Evolutionary conservation across 768 basidiomycete genomes (phyloP).

Genomic region (Amanita brunnescens): DNA sequence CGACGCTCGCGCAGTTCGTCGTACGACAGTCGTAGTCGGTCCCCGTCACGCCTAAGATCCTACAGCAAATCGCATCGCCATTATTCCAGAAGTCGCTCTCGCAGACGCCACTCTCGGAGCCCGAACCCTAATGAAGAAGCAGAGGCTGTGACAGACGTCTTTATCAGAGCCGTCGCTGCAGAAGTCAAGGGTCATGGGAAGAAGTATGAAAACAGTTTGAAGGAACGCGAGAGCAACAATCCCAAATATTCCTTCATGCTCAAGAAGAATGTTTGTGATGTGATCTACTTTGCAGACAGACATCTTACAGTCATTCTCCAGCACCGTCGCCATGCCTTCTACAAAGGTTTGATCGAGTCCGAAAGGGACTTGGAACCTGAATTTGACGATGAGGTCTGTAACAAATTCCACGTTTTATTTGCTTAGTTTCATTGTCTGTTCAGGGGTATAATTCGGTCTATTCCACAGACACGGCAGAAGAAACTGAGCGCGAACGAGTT

Average conservation of each 20-base stretch:
- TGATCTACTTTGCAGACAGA: conserved; percentile 4
- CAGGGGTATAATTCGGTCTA: conserved; percentile 85
- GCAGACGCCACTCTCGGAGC: conserved; percentile 42
- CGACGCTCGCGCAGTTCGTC: conserved; percentile 45
- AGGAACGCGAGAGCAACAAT: conserved; percentile 71
- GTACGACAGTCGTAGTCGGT: conserved; percentile 29
- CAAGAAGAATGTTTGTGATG: conserved; percentile 37
- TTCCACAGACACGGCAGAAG: conserved; percentile 91
- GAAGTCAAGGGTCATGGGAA: conserved; percentile 77
- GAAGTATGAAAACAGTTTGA: conserved; percentile 67
- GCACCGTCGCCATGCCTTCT: conserved; percentile 68
- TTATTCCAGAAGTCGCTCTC: conserved; percentile 32
- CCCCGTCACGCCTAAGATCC: conserved; percentile 32
- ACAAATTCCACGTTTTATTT: conserved; percentile 10
- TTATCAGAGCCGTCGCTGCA: conserved; percentile 80
- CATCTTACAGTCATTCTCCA: conserved; percentile 19
- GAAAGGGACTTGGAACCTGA: conserved; percentile 48
- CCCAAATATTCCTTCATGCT: conserved; percentile 77
- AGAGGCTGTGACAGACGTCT: conserved; percentile 69
- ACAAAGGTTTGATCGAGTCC: conserved; percentile 58
- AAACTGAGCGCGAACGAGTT: conserved; percentile 78
- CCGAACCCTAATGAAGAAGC: conserved; percentile 43
- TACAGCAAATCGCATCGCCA: conserved; percentile 26
- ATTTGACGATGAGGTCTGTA: conserved; percentile 74
- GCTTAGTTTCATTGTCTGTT: neutral